phyloP scores from a whole-genome alignment of 169 alveolate species.

The Plasmodium reichenowi region DNA sequence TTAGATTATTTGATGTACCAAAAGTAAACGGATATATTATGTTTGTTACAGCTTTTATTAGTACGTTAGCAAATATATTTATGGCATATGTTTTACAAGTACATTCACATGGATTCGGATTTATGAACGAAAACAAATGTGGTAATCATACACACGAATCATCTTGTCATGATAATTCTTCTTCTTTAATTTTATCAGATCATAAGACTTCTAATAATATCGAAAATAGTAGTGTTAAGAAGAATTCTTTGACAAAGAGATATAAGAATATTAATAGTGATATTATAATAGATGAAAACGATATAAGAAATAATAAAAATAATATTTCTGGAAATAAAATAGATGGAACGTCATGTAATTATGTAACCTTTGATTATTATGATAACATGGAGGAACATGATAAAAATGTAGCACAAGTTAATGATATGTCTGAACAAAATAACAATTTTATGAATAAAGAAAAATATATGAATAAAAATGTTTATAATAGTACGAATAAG shows the following conservation, averaged over 20 bases:
- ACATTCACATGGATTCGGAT: slow-evolving; percentile 84
- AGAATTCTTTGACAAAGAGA: slow-evolving; percentile 6
- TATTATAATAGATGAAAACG: slow-evolving; percentile 22
- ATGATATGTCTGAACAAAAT: background rate
- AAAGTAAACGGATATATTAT: slow-evolving; percentile 93
- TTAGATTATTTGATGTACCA: slow-evolving; percentile 89
- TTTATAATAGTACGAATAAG: too few species aligned
- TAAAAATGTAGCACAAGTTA: slow-evolving; percentile 16
- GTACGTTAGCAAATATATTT: slow-evolving; percentile 93
- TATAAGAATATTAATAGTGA: slow-evolving; percentile 59
- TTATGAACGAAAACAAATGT: slow-evolving; percentile 35
- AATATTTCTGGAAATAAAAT: slow-evolving; percentile 16
- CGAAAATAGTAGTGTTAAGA: background rate
- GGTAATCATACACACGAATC: background rate
- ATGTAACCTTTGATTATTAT: slow-evolving; percentile 64
- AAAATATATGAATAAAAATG: too few species aligned
- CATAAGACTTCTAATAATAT: background rate
- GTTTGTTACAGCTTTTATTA: slow-evolving; percentile 94
- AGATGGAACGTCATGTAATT: slow-evolving; percentile 25
- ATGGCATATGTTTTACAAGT: slow-evolving; percentile 91
- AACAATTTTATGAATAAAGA: too few species aligned
- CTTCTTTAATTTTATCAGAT: background rate
- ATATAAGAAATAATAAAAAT: slow-evolving; percentile 7
- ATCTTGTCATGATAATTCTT: slow-evolving; percentile 1
- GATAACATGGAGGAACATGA: slow-evolving; percentile 24